Evolutionary conservation across 2,329 filamentous ascomycete genomes (phyloP).

Genomic region (Aspergillus chevalieri): DNA sequence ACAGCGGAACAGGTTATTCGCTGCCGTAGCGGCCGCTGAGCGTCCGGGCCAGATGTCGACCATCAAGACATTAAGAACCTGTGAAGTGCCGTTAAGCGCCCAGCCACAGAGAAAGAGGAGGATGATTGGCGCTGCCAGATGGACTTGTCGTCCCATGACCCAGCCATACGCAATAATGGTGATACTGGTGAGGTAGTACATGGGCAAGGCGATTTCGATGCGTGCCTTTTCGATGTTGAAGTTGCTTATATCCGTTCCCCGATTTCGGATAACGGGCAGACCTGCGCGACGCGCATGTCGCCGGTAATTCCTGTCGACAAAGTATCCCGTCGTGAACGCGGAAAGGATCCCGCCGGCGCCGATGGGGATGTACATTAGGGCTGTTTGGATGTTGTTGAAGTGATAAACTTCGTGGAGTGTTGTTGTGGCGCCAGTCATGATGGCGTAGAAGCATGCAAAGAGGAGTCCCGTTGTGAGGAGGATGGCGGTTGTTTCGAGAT

Average conservation of each 20-base stretch:
- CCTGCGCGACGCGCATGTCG: constrained; percentile 50
- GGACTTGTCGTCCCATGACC: constrained; percentile 24
- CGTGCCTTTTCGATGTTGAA: constrained; percentile 36
- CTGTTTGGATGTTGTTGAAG: constrained; percentile 44
- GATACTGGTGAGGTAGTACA: constrained; percentile 21
- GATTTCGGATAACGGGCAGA: neutral
- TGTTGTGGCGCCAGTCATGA: constrained; percentile 42
- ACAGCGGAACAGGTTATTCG: constrained; percentile 38
- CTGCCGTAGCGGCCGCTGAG: constrained; percentile 35
- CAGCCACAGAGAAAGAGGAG: constrained; percentile 31
- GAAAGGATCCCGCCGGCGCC: constrained; percentile 15
- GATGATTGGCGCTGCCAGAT: constrained; percentile 28
- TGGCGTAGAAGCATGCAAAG: constrained; percentile 45
- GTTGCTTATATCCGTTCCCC: constrained; percentile 22
- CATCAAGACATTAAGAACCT: constrained; percentile 40
- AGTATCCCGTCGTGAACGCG: constrained; percentile 43
- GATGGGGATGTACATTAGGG: constrained; percentile 29
- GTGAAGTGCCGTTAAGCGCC: constrained; percentile 29
- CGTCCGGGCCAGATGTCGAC: constrained; percentile 35
- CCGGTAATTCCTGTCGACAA: constrained; percentile 68
- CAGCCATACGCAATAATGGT: constrained; percentile 31
- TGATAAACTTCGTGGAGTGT: constrained; percentile 42
- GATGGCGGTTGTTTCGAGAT: constrained; percentile 32
- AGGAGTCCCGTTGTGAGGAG: constrained; percentile 36
- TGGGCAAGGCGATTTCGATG: constrained; percentile 28